Evolutionary conservation across 202 grass and related monocot genomes (phyloP), one percentile per base, ranked within the genome.

Genomic region (Musa balbisiana): DNA sequence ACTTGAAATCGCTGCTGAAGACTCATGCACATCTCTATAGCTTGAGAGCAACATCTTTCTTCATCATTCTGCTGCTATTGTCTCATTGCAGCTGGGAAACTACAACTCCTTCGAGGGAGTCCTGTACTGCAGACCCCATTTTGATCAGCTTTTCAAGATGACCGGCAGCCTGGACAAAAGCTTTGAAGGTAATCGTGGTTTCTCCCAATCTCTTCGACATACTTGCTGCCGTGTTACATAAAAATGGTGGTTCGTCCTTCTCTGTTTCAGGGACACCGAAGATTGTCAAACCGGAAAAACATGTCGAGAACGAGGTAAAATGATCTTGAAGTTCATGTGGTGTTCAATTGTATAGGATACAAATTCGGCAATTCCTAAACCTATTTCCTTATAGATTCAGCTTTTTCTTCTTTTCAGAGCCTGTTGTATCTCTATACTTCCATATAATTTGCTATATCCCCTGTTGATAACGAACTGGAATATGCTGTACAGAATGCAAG

Each of bases 31-130:
- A 43, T 43, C 3, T 43, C 33, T 43, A 43, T 43, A 43, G 4
- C 33, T 43, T 5, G 33, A 43, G 5, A 43, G 4, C 33, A 43
- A 43, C 33, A 43, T 43, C 33, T 43, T 43, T 43, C 33, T 43
- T 43, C 33, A 43, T 43, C 0, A 43, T 5, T 43, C 33, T 43
- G 33, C 33, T 43, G 33, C 33, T 43, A 43, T 43, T 43, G 33
- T 43, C 33, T 15, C 52, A 75, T 25, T 53, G 80, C 84, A 97
- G 93, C 86, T 97, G 52, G 93, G 82, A 9, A 93, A 91, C 15
- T 97, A 92, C 79, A 97, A 97, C 79, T 97, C 93, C 8, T 93
- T 97, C 5, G 90, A 97, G 73, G 93, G 93, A 68, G 93, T 97
- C 77, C 80, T 97, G 73, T 97, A 97, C 86, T 97, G 93, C 84